Evolutionary conservation across 1,139 yeast species (phyloP), one percentile per base, ranked within the genome.

Genomic region (Sugiyamaella neomexicana): DNA sequence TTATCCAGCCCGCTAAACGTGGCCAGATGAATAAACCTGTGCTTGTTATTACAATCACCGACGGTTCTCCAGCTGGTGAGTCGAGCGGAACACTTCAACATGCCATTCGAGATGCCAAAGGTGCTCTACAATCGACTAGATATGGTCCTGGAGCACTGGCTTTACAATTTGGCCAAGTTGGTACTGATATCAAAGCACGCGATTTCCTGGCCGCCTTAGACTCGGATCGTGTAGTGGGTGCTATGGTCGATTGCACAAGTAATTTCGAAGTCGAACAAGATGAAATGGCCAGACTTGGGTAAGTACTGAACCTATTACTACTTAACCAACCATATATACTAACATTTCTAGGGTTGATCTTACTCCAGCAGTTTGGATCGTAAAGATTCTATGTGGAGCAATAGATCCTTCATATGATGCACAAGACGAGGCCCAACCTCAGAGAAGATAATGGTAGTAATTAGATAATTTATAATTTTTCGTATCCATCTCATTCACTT

Each of bases 61-160:
- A 69, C 48, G 72, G 72, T 13, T 65, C 62, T 46, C 72, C 72
- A 13, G 71, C 71, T 5, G 72, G 72, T 8, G 72, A 69, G 54
- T 57, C 62, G 42, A 52, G 60, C 39, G 60, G 57, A 49, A 63
- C 64, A 29, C 58, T 69, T 20, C 63, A 62, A 56, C 57, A 58
- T 23, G 70, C 62, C 36, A 66, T 69, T 51, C 58, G 60, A 47
- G 63, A 62, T 8, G 64, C 72, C 40, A 68, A 68, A 62, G 49
- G 57, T 15, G 55, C 59, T 13, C 56, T 68, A 25, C 44, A 56
- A 1, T 56, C 58, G 39, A 59, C 67, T 36, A 58, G 65, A 20
- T 68, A 61, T 54, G 71, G 72, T 2, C 62, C 70, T 0, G 70
- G 69, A 15, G 65, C 72, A 2, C 62, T 68, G 29, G 69, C 70